A percentile compares a stretch with the other conserved stretches of the same genome.
Evolutionary conservation across 495 filamentous ascomycete species (phyloP).

Genomic region (Beverwykella pulmonaria): DNA sequence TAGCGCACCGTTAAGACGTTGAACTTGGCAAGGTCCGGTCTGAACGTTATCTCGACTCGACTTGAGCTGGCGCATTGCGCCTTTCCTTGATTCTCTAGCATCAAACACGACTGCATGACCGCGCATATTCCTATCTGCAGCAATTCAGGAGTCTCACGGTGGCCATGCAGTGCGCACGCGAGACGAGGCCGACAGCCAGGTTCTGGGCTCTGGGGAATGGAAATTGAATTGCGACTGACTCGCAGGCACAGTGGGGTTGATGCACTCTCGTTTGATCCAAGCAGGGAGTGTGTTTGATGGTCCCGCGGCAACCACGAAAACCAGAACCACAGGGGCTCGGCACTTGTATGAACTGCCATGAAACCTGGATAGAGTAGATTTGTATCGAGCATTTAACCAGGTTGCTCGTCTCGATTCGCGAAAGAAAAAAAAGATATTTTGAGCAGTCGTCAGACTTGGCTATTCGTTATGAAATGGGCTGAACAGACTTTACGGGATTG

Average conservation of each 20-base stretch:
- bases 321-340: conserved; percentile 8
- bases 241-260: conserved; percentile 4
- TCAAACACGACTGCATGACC: neutral
- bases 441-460: neutral
- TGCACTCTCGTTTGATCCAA: conserved; percentile 17
- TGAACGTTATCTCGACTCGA: neutral
- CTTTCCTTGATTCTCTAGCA: neutral
- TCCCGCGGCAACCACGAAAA: neutral
- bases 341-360: neutral
- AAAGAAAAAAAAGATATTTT: neutral
- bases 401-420: neutral
- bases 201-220: conserved; percentile 17
- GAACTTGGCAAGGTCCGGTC: neutral
- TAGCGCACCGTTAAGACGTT: neutral
- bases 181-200: neutral
- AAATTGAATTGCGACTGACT: conserved; percentile 12
- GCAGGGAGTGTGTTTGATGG: conserved; percentile 19
- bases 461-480: neutral
- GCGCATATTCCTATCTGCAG: neutral
- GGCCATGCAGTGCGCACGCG: neutral
- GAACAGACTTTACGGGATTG: neutral
- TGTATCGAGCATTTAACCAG: neutral
- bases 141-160: neutral
- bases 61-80: neutral
- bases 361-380: neutral